Base-by-base conservation (phyloP, 169 alveolate species). In the Cryptosporidium viatorum region DNA sequence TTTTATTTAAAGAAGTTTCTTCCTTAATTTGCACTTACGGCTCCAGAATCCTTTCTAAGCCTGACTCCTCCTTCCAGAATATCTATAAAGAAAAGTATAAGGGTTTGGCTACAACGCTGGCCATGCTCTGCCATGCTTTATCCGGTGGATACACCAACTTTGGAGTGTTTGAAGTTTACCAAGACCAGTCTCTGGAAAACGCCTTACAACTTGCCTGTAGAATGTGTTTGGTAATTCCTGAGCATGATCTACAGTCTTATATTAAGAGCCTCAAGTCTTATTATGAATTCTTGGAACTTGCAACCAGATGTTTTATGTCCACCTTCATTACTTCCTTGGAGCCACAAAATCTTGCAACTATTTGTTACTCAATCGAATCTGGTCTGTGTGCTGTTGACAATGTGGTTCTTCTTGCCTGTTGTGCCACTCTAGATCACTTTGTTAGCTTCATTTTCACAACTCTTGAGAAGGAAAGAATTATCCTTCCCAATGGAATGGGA, bases 121-220 rank as follows among this genome's bases (percentile, higher is more conserved):
- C 93, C 85, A 94, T 96, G 86, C 92, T 96, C 65, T 94, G 96
- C 80, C 96, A 96, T 93, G 96, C 97, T 50, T 94, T 97, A 35
- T 95, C 95, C 41, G 99, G 99, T 6, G 96, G 95, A 80, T 97
- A 96, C 85, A 96, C 96, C 59, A 96, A 95, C 91, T 97, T 96
- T 91, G 99, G 97, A 0, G 97, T 97, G 39, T 97, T 97, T 37
- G 98, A 97, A 91, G 93, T 97, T 26, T 97, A 97, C 91, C 96
- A 96, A 39, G 99, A 97, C 89, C 96, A 93, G 62, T 93, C 97
- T 62, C 93, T 97, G 84, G 95, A 95, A 71, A 94, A 95, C 74
- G 95, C 97, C 12, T 93, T 97, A 50, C 92, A 93, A 41, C 93
- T 97, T 71, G 97, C 98, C 14, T 93, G 96, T 91, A 92, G 93